These are phyloP conservation scores for Rhizodiscina lignyota DNA, from an alignment of 495 filamentous ascomycete genomes.

Conservation along the genomic window DNA sequence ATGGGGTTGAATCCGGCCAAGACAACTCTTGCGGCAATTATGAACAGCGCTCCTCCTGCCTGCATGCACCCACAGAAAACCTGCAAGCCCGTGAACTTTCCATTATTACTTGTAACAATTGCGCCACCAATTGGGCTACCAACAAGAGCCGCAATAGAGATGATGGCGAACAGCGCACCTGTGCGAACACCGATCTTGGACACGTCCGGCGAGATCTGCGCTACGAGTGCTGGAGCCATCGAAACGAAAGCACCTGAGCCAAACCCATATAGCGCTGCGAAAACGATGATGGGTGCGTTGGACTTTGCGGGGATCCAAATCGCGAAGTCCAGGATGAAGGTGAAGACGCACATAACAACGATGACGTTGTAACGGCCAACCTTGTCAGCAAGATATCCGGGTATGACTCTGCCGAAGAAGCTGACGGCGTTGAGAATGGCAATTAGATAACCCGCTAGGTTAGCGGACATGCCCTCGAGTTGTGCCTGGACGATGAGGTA, in stretches of 20 bases:
- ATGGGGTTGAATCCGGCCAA: background rate
- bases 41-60: background rate
- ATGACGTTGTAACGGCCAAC: constrained; percentile 58
- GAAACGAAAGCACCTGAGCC: constrained; percentile 56
- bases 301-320: constrained; percentile 47
- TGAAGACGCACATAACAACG: constrained; percentile 39
- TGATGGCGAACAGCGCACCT: constrained; percentile 44
- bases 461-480: constrained; percentile 37
- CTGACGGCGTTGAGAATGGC: constrained; percentile 51
- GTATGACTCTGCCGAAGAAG: constrained; percentile 51
- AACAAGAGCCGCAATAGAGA: constrained; percentile 45
- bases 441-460: constrained; percentile 42
- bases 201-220: constrained; percentile 49
- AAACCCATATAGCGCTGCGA: constrained; percentile 52
- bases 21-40: background rate
- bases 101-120: constrained; percentile 36
- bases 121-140: constrained; percentile 58
- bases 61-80: constrained; percentile 45
- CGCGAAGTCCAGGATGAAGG: constrained; percentile 44
- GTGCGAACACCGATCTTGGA: constrained; percentile 52
- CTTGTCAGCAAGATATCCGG: constrained; percentile 50
- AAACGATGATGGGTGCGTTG: constrained; percentile 45
- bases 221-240: constrained; percentile 39
- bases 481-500: constrained; percentile 44
- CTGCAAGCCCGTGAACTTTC: constrained; percentile 39